Evolutionary conservation across 192 early-diverging fungal species (phyloP).

Genomic region (Backusella circina): DNA sequence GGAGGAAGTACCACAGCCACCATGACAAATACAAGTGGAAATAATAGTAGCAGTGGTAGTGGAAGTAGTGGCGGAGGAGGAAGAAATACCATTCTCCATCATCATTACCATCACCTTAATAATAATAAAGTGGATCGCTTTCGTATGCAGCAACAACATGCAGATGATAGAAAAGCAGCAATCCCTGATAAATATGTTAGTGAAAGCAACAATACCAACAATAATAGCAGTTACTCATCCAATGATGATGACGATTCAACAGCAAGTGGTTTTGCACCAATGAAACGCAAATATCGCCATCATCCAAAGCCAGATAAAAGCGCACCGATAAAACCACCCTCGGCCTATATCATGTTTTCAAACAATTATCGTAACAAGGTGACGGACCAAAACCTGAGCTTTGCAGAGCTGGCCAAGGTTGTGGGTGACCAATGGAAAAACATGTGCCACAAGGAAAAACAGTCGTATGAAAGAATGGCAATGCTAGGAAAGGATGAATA

Average conservation of each 20-base stretch:
- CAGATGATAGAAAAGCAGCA: not conserved
- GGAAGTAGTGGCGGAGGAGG: not conserved
- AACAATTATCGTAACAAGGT: constrained; percentile 35
- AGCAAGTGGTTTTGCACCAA: not conserved
- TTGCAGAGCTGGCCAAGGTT: constrained; percentile 40
- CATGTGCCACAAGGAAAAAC: constrained; percentile 24
- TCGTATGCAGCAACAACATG: not conserved
- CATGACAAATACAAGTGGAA: not conserved
- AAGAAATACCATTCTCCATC: not conserved
- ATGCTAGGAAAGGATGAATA: constrained; percentile 36
- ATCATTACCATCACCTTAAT: not conserved
- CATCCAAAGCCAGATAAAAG: constrained; percentile 42
- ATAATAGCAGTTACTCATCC: constrained; percentile 7
- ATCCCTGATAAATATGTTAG: not conserved
- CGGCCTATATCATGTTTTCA: constrained; percentile 45
- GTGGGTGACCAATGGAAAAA: constrained; percentile 43
- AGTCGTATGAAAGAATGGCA: constrained; percentile 30
- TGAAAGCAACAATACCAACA: not conserved
- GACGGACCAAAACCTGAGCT: constrained; percentile 27
- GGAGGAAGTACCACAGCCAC: not conserved
- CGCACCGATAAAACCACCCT: constrained; percentile 40
- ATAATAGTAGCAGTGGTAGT: not conserved
- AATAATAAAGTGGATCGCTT: not conserved
- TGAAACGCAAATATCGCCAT: constrained; percentile 37
- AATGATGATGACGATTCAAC: constrained; percentile 11